Conservation (phyloP, 176 grass and related monocot species). For the Juncus effusus region DNA sequence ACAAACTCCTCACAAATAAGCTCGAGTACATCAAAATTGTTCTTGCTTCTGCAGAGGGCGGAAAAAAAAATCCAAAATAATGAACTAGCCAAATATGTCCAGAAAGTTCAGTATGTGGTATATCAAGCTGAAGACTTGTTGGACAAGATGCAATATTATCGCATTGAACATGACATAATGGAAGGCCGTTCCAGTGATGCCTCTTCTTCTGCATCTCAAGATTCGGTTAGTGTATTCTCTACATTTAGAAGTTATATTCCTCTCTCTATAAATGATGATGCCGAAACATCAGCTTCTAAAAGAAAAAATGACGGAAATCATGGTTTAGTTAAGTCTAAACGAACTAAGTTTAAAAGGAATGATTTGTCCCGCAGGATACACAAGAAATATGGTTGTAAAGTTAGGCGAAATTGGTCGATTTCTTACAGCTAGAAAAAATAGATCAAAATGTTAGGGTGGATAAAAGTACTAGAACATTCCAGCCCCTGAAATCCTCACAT, state of each 20-base stretch:
- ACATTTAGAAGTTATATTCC: too few relatives aligned
- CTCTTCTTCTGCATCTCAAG: too few relatives aligned
- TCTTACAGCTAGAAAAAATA: background rate
- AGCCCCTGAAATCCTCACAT: conserved; percentile 16
- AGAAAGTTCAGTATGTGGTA: conserved; percentile 27
- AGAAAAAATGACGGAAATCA: background rate
- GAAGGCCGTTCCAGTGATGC: background rate
- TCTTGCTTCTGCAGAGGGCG: conserved; percentile 27
- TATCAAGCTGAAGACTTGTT: conserved; percentile 7
- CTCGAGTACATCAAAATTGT: conserved; percentile 44
- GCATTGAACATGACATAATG: background rate
- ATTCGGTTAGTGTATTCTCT: background rate
- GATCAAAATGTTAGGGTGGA: background rate
- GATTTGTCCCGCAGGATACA: background rate
- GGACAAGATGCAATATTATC: conserved; percentile 21
- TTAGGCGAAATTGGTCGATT: background rate
- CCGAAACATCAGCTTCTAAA: background rate
- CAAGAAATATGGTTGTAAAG: background rate
- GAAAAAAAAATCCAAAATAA: conserved; percentile 10
- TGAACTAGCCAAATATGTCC: conserved; percentile 37
- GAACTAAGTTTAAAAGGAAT: background rate
- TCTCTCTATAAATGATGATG: background rate
- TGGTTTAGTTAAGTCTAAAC: background rate
- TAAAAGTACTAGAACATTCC: background rate
- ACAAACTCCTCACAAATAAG: conserved; percentile 37